Base-by-base conservation (phyloP, 2,329 filamentous ascomycete genomes). In the Dendryphion nanum region DNA sequence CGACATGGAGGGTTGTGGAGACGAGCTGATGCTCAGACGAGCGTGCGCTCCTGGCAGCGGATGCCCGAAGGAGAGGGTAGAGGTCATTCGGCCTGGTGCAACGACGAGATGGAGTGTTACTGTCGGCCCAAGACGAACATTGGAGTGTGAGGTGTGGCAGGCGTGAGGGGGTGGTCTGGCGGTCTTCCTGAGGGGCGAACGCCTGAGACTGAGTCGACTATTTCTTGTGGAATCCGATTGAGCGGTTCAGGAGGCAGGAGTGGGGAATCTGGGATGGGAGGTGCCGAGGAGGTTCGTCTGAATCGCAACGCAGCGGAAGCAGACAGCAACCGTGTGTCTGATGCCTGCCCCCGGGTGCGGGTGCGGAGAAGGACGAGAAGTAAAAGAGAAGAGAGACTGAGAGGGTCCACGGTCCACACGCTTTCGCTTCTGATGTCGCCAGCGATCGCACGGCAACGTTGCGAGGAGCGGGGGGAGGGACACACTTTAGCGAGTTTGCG, bases 1-100 rank as follows among this genome's bases (percentile, higher is more conserved):
- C 33, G 63, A 62, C 55, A 64, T 66, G 41, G 66, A 68, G 48
- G 65, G 56, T 46, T 62, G 61, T 24, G 61, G 61, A 37, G 62
- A 66, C 19, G 64, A 66, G 56, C 63, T 65, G 43, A 59, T 65
- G 57, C 64, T 67, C 57, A 63, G 44, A 40, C 61, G 57, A 50
- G 45, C 46, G 42, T 54, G 50, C 37, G 51, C 55, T 53, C 48
- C 51, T 41, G 58, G 48, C 47, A 54, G 59, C 55, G 55, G 50
- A 42, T 59, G 60, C 47, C 63, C 61, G 51, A 63, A 61, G 31
- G 57, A 54, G 24, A 57, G 37, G 29, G 55, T 59, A 16, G 61
- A 59, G 51, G 53, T 61, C 23, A 67, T 67, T 50, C 53, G 58
- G 49, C 42, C 59, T 45, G 41, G 38, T 38, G 33, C 29, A 24